Percentiles rank a stretch among this genome's conserved stretches.
Conservation (phyloP, 768 basidiomycete species). For the Holtermanniella nyarrowii region DNA sequence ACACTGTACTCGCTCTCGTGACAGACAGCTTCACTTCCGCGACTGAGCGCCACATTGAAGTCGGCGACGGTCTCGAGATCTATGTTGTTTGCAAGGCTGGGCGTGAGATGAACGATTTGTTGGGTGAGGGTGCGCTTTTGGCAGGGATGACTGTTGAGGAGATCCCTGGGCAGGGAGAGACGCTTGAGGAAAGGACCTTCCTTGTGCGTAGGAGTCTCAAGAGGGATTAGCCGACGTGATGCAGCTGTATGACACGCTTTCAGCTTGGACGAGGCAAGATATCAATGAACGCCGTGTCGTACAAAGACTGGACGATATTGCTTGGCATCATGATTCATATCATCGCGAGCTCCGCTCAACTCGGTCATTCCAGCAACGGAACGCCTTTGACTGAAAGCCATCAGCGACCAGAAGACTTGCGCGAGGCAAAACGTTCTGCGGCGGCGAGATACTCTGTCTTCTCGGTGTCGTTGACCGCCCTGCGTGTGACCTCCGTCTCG, state of each 20-base stretch:
- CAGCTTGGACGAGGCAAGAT: too few relatives aligned
- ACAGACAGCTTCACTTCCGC: slow-evolving; percentile 95
- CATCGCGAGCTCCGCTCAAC: too few relatives aligned
- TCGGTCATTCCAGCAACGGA: too few relatives aligned
- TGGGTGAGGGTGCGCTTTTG: slow-evolving; percentile 21
- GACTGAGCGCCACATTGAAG: slow-evolving; percentile 97
- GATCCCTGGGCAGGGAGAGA: slow-evolving; percentile 23
- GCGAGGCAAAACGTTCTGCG: too few relatives aligned
- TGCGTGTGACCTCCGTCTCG: too few relatives aligned
- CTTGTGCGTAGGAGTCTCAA: slow-evolving; percentile 23
- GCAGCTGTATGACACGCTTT: not conserved
- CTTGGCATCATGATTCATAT: too few relatives aligned
- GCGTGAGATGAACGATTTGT: slow-evolving; percentile 49
- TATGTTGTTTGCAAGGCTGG: slow-evolving; percentile 71
- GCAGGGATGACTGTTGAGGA: slow-evolving; percentile 33
- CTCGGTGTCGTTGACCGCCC: too few relatives aligned
- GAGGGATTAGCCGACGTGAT: slow-evolving; percentile 23
- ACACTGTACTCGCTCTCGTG: slow-evolving; percentile 71
- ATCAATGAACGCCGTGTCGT: too few relatives aligned
- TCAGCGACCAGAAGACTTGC: too few relatives aligned
- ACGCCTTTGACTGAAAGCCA: too few relatives aligned
- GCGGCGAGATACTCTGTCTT: too few relatives aligned
- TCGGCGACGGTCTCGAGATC: slow-evolving; percentile 91
- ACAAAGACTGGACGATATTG: too few relatives aligned
- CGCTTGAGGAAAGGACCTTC: slow-evolving; percentile 28